Base-by-base conservation (phyloP, 257 asterid genomes). In the Nicotiana tomentosiformis region DNA sequence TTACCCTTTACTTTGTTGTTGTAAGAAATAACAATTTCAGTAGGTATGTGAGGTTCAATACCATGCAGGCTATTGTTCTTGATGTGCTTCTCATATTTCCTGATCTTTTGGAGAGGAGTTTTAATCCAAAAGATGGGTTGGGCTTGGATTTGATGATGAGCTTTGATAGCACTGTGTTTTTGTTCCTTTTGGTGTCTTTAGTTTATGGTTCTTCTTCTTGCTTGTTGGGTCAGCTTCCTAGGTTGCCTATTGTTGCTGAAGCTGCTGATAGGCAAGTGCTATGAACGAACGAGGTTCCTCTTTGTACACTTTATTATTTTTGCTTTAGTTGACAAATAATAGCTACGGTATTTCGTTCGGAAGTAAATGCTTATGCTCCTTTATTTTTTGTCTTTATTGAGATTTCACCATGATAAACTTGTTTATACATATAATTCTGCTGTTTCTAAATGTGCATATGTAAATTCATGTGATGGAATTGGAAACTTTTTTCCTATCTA, bases 241-340 rank as follows among this genome's bases (percentile, higher is more conserved):
- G 99, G 77, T 87, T 96, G 96, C 98, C 99, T 8, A 74, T 96
- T 81, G 98, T 94, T 78, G 98, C 99, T 16, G 99, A 96, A 10
- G 99, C 98, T 58, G 99, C 99, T n/a, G 99, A 96, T 87, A 94
- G 98, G 93, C 99, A 94, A 86, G 97, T 96, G 1, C 62, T 92
- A 17, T 91, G 51, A 43, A 39, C 46, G 46, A 39, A 7, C 46
- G 61, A 23, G 39, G 80, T 76, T 76, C 62, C 64, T 23, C 39
- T 51, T 51, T 49, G 80, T 74, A 76, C 43, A 51, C 80, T 76
- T 76, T 1, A 46, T 49, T 76, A 7, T 30, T 76, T 49, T 51
- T 76, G 16, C 23, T 26, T 74, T 49, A 49, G 23, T 57, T 74
- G 79, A 51, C 26, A 76, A 43, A 15, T 2, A 1, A 29, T 76